phyloP scores from a whole-genome alignment of 495 filamentous ascomycete genomes.

The Aspergillus bridgeri region DNA sequence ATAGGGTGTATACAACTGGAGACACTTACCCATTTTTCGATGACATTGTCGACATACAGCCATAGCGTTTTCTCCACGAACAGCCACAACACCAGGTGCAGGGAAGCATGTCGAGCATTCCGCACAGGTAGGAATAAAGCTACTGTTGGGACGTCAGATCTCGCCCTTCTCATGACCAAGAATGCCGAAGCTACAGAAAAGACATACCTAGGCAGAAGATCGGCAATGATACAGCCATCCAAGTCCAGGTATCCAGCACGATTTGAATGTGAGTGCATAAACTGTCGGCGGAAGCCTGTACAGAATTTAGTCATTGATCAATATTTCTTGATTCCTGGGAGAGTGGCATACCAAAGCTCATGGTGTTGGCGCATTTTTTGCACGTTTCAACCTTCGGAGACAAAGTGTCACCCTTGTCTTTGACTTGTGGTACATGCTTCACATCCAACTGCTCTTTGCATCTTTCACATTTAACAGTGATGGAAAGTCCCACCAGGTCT shows the following conservation, averaged over 20 bases:
- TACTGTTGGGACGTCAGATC: constrained; percentile 40
- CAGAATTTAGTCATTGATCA: constrained; percentile 1
- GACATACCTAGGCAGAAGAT: constrained; percentile 74
- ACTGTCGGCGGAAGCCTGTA: constrained; percentile 63
- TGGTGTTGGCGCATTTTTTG: constrained; percentile 70
- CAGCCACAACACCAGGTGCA: constrained; percentile 60
- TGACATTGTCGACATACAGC: constrained; percentile 83
- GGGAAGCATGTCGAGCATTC: constrained; percentile 71
- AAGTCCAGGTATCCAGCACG: constrained; percentile 83
- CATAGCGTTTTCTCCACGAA: constrained; percentile 71
- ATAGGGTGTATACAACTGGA: neutral
- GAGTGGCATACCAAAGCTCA: constrained; percentile 51
- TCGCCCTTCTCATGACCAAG: constrained; percentile 3
- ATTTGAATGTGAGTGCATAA: constrained; percentile 72
- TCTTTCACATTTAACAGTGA: constrained; percentile 77
- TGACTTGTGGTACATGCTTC: constrained; percentile 55
- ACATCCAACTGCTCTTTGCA: constrained; percentile 78
- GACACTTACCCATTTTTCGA: constrained; percentile 64
- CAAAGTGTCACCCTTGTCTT: constrained; percentile 30
- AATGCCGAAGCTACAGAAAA: neutral
- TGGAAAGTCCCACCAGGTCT: constrained; percentile 63
- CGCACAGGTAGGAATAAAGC: constrained; percentile 78
- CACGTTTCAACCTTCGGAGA: constrained; percentile 52
- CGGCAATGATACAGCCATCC: constrained; percentile 70
- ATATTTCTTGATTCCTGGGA: neutral